Percentiles rank a stretch among this genome's conserved stretches.
Conservation (phyloP, 2,329 filamentous ascomycete genomes). For the Rutstroemia sp. region DNA sequence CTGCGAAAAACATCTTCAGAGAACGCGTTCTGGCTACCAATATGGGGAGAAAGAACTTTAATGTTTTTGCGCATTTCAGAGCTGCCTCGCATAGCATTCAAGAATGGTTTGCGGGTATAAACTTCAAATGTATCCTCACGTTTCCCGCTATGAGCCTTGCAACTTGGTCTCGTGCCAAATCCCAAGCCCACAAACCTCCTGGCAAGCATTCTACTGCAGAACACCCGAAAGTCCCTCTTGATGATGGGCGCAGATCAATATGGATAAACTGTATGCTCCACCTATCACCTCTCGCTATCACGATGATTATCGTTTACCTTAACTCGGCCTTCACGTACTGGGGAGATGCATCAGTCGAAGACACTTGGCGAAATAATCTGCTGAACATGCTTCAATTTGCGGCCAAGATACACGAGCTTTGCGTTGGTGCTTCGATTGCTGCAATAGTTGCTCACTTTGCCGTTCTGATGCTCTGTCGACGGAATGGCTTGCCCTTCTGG, state of each 20-base stretch:
- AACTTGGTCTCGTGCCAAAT: no score
- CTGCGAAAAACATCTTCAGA: no score
- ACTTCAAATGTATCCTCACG: no score
- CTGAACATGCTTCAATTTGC: not conserved
- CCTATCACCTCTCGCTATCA: not conserved
- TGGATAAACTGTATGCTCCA: not conserved
- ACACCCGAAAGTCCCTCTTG: not conserved
- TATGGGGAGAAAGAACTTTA: no score
- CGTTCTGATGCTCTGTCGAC: not conserved
- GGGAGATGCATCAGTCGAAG: not conserved
- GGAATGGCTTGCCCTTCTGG: not conserved
- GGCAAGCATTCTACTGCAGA: not conserved
- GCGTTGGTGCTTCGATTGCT: not conserved
- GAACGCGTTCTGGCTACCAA: no score
- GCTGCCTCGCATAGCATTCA: no score
- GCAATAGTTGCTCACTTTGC: not conserved
- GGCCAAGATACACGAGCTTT: not conserved
- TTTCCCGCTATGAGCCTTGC: no score
- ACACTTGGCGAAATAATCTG: not conserved
- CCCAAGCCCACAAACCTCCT: no score
- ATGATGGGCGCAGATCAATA: not conserved
- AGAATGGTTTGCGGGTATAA: no score
- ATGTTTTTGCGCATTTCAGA: no score
- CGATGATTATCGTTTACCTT: not conserved
- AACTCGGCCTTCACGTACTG: not conserved